A percentile compares a stretch with the other conserved stretches of the same genome.
phyloP scores from a whole-genome alignment of 2,329 filamentous ascomycete genomes.

The Penicillium paneum region DNA sequence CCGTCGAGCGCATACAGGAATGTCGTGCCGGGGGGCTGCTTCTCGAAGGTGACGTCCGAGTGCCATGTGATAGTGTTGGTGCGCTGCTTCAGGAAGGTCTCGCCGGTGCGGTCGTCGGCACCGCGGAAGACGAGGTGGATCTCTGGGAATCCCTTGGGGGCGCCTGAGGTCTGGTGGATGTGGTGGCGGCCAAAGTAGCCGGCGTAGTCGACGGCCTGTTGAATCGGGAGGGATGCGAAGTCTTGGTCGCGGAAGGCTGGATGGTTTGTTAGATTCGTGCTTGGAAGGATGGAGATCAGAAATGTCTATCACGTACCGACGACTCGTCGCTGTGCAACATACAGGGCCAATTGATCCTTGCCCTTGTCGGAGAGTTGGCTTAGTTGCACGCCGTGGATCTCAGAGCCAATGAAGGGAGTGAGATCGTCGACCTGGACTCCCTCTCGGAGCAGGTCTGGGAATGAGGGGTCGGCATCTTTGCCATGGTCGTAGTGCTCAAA shows the following conservation, averaged over 20 bases:
- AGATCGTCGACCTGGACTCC: slow-evolving; percentile 54
- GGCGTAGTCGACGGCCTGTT: slow-evolving; percentile 65
- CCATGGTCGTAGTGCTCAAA: slow-evolving; percentile 75
- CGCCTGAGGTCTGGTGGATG: slow-evolving; percentile 75
- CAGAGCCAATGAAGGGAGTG: slow-evolving; percentile 70
- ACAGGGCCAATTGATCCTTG: slow-evolving; percentile 69
- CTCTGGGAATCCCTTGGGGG: slow-evolving; percentile 69
- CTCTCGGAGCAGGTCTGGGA: slow-evolving; percentile 63
- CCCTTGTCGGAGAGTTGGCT: slow-evolving; percentile 64
- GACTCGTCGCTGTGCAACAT: slow-evolving; percentile 57
- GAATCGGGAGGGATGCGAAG: slow-evolving; percentile 66
- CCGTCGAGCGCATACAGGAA: slow-evolving; percentile 86
- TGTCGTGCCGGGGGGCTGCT: slow-evolving; percentile 83
- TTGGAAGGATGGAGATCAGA: not conserved
- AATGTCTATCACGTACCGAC: slow-evolving; percentile 49
- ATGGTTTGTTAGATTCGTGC: not conserved
- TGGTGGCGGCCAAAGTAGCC: slow-evolving; percentile 78
- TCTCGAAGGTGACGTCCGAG: slow-evolving; percentile 82
- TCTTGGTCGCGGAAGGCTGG: slow-evolving; percentile 71
- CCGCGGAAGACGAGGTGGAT: slow-evolving; percentile 76
- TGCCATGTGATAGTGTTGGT: slow-evolving; percentile 87
- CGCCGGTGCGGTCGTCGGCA: slow-evolving; percentile 59
- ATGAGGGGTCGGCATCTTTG: slow-evolving; percentile 67
- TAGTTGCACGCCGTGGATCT: slow-evolving; percentile 68
- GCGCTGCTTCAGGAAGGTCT: slow-evolving; percentile 63